These are phyloP conservation scores for Hypomyces perniciosus DNA, from an alignment of 2,329 filamentous ascomycete genomes.

Conservation along the genomic window DNA sequence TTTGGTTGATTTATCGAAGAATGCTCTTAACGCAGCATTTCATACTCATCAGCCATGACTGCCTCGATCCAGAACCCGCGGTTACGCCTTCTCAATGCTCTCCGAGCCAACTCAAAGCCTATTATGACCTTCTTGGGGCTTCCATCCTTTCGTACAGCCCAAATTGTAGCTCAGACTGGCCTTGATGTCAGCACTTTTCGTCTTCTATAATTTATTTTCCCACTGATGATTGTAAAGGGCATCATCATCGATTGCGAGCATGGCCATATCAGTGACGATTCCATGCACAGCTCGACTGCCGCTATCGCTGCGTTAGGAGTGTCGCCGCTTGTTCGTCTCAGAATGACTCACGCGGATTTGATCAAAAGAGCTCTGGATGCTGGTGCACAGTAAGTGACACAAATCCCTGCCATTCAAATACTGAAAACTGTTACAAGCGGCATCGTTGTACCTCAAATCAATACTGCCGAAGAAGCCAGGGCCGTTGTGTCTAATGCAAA, in stretches of 20 bases:
- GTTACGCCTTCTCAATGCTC: slow-evolving; percentile 37
- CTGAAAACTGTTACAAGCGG: slow-evolving; percentile 17
- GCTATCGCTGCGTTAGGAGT: slow-evolving; percentile 35
- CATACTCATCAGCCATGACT: background rate
- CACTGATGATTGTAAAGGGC: slow-evolving; percentile 19
- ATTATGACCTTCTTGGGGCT: slow-evolving; percentile 45
- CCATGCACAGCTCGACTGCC: slow-evolving; percentile 41
- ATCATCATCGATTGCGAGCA: slow-evolving; percentile 44
- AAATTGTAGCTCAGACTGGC: slow-evolving; percentile 43
- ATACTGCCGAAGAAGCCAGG: slow-evolving; percentile 34
- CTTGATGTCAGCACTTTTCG: slow-evolving; percentile 27
- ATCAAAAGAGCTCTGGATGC: slow-evolving; percentile 39
- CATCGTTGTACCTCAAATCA: slow-evolving; percentile 38
- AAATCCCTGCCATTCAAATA: background rate
- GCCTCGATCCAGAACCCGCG: slow-evolving; percentile 34
- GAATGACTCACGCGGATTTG: slow-evolving; percentile 27
- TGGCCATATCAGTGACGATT: slow-evolving; percentile 35
- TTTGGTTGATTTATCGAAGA: background rate
- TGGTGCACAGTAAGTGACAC: slow-evolving; percentile 29
- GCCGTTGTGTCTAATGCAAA: slow-evolving; percentile 36
- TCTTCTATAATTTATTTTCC: background rate
- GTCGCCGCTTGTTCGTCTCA: slow-evolving; percentile 36
- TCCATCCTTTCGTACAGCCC: slow-evolving; percentile 40
- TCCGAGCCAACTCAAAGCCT: slow-evolving; percentile 33
- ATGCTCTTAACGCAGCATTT: background rate